phyloP scores from a whole-genome alignment of 129 eudicot genomes.

The Pulicaria dysenterica region DNA sequence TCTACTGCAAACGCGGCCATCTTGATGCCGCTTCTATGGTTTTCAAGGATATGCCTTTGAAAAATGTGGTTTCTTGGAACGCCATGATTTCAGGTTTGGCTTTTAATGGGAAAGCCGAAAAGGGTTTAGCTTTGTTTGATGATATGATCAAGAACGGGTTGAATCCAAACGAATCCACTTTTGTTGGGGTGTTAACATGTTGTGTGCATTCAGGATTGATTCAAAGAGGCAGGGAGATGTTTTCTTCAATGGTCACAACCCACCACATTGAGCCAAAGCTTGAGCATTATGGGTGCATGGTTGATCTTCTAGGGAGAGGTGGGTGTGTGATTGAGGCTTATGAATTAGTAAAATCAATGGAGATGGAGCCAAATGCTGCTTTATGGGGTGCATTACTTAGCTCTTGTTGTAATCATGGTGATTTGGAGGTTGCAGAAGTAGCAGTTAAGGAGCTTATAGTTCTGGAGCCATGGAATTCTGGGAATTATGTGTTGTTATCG shows the following conservation, averaged over 20 bases:
- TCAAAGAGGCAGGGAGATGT: conserved; percentile 63
- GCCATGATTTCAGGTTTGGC: conserved; percentile 81
- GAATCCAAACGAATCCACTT: conserved; percentile 70
- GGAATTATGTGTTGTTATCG: conserved; percentile 77
- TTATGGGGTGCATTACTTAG: conserved; percentile 84
- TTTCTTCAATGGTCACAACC: conserved; percentile 47
- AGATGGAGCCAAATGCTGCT: conserved; percentile 80
- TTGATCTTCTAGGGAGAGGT: conserved; percentile 80
- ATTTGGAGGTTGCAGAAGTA: conserved; percentile 65
- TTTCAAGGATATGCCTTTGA: conserved; percentile 59
- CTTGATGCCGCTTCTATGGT: conserved; percentile 51
- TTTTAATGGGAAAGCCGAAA: conserved; percentile 65
- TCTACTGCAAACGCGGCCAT: conserved; percentile 69
- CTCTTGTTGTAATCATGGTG: conserved; percentile 62
- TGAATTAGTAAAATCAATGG: conserved; percentile 60
- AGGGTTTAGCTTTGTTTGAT: conserved; percentile 66
- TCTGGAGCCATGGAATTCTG: conserved; percentile 89
- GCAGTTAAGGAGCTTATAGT: conserved; percentile 69
- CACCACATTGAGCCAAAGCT: conserved; percentile 55
- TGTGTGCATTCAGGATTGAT: conserved; percentile 78
- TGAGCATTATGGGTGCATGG: conserved; percentile 96
- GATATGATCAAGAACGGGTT: conserved; percentile 58
- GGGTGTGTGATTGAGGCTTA: conserved; percentile 74
- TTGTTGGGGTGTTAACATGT: conserved; percentile 70
- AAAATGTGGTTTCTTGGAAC: conserved; percentile 78